A percentile compares a stretch with the other conserved stretches of the same genome.
Conservation (phyloP, 1,139 yeast species). For the Taiozyma sp. region DNA sequence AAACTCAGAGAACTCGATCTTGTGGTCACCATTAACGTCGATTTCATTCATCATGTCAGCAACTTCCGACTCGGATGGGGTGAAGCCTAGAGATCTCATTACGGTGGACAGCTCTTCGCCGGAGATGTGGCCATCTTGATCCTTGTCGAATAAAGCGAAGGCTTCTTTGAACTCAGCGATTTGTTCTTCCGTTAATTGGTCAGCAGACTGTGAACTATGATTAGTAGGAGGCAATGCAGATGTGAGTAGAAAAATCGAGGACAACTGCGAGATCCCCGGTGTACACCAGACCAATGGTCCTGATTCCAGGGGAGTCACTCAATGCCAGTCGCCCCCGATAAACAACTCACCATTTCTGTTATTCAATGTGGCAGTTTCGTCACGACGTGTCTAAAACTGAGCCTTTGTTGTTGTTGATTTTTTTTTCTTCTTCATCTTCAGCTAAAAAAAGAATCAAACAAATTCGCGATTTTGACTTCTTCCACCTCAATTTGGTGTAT, state of each 20-base stretch:
- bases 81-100: conserved; percentile 96
- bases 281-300: neutral
- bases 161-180: conserved; percentile 97
- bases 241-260: neutral
- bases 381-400: neutral
- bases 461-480: neutral
- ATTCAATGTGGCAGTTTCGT: neutral
- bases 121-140: conserved; percentile 93
- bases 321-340: neutral
- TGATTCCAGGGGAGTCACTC: neutral
- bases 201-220: conserved; percentile 33
- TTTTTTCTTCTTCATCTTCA: neutral
- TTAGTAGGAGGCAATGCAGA: conserved; percentile 5
- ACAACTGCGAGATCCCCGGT: neutral
- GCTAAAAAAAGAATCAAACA: neutral
- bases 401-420: neutral
- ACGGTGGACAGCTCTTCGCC: conserved; percentile 96
- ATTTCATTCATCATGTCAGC: conserved; percentile 97
- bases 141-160: conserved; percentile 88
- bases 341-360: neutral
- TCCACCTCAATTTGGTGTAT: neutral
- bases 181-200: conserved; percentile 91
- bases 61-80: conserved; percentile 93
- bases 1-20: conserved; percentile 85
- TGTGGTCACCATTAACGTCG: conserved; percentile 91